phyloP scores from a whole-genome alignment of 1,284 basidiomycete species.

The Puccinia triticina region DNA sequence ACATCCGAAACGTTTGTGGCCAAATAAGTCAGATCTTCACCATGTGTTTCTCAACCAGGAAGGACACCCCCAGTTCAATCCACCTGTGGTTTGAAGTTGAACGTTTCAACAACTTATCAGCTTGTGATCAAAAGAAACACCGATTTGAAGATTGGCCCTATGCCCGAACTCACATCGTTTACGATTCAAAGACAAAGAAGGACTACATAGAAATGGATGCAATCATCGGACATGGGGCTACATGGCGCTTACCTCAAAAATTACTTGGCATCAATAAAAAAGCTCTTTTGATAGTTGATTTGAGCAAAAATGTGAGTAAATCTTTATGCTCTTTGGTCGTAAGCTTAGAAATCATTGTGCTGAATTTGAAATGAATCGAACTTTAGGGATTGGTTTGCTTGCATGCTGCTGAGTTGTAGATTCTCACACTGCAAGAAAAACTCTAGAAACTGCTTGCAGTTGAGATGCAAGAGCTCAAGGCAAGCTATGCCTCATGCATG shows the following conservation, averaged over 20 bases:
- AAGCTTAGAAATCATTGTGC: too few relatives aligned
- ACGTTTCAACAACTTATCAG: slow-evolving; percentile 2
- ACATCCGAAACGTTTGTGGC: background rate
- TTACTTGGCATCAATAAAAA: slow-evolving; percentile 18
- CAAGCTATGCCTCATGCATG: too few relatives aligned
- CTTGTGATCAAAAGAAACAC: slow-evolving; percentile 31
- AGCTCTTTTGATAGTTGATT: slow-evolving; percentile 17
- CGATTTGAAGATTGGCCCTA: slow-evolving; percentile 27
- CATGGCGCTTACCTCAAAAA: background rate
- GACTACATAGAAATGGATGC: slow-evolving; percentile 21
- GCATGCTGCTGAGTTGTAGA: too few relatives aligned
- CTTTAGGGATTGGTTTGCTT: too few relatives aligned
- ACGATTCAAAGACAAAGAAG: slow-evolving; percentile 8
- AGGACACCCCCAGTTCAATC: background rate
- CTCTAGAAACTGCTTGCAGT: too few relatives aligned
- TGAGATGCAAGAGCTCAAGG: too few relatives aligned
- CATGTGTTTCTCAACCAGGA: background rate
- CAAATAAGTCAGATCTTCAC: slow-evolving; percentile 39
- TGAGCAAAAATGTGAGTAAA: slow-evolving; percentile 21
- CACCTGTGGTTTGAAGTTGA: slow-evolving; percentile 34
- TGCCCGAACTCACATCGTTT: background rate
- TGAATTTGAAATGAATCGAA: too few relatives aligned
- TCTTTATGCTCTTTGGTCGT: too few relatives aligned
- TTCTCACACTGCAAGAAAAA: too few relatives aligned
- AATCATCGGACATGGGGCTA: slow-evolving; percentile 11